Percentiles rank a stretch among this genome's conserved stretches.
Evolutionary conservation across 2,329 filamentous ascomycete species (phyloP).

Genomic region (Spiromastix sp.): DNA sequence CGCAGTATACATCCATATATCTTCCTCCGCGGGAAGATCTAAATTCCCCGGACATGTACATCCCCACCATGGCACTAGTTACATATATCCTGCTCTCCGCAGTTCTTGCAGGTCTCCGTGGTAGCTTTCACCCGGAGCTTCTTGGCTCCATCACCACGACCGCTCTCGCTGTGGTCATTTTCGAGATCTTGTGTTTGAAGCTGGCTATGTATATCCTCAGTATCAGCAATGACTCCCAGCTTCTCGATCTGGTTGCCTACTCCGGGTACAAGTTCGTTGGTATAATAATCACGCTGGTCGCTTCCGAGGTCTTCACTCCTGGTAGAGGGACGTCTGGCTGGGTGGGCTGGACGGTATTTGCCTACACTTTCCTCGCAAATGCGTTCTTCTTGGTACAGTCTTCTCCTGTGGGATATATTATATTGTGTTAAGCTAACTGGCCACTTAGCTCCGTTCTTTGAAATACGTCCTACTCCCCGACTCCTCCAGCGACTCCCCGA

Average conservation of each 20-base stretch:
- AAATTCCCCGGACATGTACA: slow-evolving; percentile 99
- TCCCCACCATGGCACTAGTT: slow-evolving; percentile 93
- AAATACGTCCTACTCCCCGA: slow-evolving; percentile 94
- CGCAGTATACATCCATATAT: slow-evolving; percentile 49
- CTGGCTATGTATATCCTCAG: slow-evolving; percentile 85
- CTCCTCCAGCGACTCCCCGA: slow-evolving; percentile 54
- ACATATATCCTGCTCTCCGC: slow-evolving; percentile 95
- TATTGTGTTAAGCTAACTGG: slow-evolving; percentile 6
- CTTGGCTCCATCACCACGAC: slow-evolving; percentile 81
- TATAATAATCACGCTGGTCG: slow-evolving; percentile 76
- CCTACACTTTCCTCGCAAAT: slow-evolving; percentile 88
- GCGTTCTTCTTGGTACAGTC: slow-evolving; percentile 81
- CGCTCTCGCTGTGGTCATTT: slow-evolving; percentile 68
- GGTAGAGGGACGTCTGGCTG: slow-evolving; percentile 77
- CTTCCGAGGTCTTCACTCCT: slow-evolving; percentile 67
- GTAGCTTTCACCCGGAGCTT: slow-evolving; percentile 88
- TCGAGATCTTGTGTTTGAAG: slow-evolving; percentile 86
- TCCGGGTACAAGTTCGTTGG: slow-evolving; percentile 98
- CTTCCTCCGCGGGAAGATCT: slow-evolving; percentile 88
- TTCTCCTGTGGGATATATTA: not conserved
- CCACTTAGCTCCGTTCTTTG: slow-evolving; percentile 68
- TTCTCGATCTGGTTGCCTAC: slow-evolving; percentile 90
- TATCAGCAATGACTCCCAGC: slow-evolving; percentile 88
- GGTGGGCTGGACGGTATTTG: slow-evolving; percentile 79
- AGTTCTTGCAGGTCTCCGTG: slow-evolving; percentile 76